Percentiles rank a stretch among this genome's conserved stretches.
Conservation (phyloP, 805 yeast species). For the Suhomyces faveliae region DNA sequence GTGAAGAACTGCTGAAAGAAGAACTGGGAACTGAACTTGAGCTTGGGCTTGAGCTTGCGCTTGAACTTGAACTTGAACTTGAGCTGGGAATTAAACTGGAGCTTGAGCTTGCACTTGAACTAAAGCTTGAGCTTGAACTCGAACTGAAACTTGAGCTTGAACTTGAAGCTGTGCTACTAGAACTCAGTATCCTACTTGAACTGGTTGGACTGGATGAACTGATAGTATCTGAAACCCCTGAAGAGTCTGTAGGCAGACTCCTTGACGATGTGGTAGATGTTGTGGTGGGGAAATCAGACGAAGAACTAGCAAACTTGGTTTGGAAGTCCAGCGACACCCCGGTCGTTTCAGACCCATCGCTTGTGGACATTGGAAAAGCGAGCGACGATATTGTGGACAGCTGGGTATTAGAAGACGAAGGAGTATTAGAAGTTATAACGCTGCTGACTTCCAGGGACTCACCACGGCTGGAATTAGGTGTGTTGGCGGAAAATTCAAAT, state of each 20-base stretch:
- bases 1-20: no score
- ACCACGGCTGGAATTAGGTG: not conserved
- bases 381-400: constrained; percentile 8
- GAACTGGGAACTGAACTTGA: not conserved
- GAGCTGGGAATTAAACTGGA: not conserved
- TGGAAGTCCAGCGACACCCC: not conserved
- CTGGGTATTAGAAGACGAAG: not conserved
- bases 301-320: not conserved
- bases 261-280: constrained; percentile 3
- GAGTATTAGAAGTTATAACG: not conserved
- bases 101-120: constrained; percentile 1
- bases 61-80: not conserved
- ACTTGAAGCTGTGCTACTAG: not conserved
- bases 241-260: not conserved
- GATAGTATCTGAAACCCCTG: not conserved
- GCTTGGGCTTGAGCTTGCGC: not conserved
- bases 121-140: not conserved
- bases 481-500: not conserved
- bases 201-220: not conserved
- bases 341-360: not conserved
- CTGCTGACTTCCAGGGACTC: not conserved
- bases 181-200: not conserved
- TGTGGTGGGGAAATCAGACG: constrained; percentile 3
- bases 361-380: not conserved
- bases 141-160: not conserved